phyloP scores from a whole-genome alignment of 306 rosid genomes.

The Sechiopsis laciniata region DNA sequence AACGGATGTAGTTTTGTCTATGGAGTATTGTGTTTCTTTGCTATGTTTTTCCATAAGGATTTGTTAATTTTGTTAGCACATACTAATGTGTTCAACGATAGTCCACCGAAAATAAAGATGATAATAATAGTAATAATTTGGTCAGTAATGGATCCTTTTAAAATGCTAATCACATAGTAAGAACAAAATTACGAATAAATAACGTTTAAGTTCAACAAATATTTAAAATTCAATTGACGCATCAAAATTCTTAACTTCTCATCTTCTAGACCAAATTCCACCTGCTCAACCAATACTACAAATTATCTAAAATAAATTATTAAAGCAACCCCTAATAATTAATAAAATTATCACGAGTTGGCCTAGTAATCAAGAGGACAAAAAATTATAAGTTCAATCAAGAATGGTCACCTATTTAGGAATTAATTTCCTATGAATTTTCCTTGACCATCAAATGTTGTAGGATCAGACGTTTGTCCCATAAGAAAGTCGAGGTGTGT shows the following conservation, averaged over 20 bases:
- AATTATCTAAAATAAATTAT: background rate
- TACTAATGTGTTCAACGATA: background rate
- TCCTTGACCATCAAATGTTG: no score
- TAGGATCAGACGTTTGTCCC: no score
- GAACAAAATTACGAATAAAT: background rate
- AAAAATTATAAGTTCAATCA: no score
- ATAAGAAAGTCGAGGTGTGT: no score
- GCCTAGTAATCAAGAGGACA: no score
- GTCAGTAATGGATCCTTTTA: no score
- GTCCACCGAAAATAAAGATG: background rate
- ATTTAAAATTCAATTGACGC: background rate
- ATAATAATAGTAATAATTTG: background rate
- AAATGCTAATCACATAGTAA: background rate
- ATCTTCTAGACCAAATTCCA: background rate
- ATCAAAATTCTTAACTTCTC: background rate
- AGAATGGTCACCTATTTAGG: no score
- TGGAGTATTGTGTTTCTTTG: background rate
- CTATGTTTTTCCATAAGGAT: background rate
- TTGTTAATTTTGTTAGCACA: background rate
- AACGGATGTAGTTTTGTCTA: background rate
- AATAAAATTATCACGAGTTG: no score
- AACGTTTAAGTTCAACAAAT: background rate
- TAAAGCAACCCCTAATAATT: background rate
- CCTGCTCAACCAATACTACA: background rate
- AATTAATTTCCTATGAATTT: no score